Conservation (phyloP, 1,284 basidiomycete genomes). For the Trametes hirsuta region DNA sequence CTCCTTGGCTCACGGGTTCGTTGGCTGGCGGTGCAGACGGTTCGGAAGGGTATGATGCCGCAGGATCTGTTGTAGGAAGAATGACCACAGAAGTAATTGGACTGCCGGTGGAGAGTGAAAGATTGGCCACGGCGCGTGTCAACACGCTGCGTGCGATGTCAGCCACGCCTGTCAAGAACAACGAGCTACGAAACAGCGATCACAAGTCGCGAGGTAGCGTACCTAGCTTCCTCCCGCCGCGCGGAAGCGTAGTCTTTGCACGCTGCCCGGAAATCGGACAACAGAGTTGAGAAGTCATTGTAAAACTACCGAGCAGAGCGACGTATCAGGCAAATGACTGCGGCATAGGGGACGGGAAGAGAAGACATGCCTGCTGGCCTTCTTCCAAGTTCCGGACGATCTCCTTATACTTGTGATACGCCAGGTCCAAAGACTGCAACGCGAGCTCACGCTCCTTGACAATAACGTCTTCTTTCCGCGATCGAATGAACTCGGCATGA, state of each 20-base stretch:
- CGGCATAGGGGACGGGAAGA: background rate
- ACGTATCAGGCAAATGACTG: background rate
- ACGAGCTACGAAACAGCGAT: background rate
- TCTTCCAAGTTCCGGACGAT: slow-evolving; percentile 86
- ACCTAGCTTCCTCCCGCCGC: slow-evolving; percentile 67
- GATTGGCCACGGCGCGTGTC: background rate
- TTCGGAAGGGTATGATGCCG: background rate
- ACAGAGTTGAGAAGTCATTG: slow-evolving; percentile 73
- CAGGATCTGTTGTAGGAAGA: background rate
- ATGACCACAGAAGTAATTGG: background rate
- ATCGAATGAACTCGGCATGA: slow-evolving; percentile 80
- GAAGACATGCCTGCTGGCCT: slow-evolving; percentile 71
- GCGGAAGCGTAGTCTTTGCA: slow-evolving; percentile 76
- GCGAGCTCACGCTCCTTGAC: slow-evolving; percentile 86
- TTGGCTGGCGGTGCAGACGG: background rate
- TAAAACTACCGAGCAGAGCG: slow-evolving; percentile 64
- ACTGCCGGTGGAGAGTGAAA: background rate
- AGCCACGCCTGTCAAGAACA: background rate
- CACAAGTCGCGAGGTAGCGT: slow-evolving; percentile 2
- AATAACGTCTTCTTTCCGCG: slow-evolving; percentile 77
- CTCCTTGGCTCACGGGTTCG: too few relatives aligned
- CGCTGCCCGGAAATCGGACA: slow-evolving; percentile 74
- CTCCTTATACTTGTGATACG: slow-evolving; percentile 90
- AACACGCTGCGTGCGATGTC: background rate
- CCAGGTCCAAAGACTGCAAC: slow-evolving; percentile 86